Conservation (phyloP, 148 eudicot species). For the Vaccinium vitisidaea region DNA sequence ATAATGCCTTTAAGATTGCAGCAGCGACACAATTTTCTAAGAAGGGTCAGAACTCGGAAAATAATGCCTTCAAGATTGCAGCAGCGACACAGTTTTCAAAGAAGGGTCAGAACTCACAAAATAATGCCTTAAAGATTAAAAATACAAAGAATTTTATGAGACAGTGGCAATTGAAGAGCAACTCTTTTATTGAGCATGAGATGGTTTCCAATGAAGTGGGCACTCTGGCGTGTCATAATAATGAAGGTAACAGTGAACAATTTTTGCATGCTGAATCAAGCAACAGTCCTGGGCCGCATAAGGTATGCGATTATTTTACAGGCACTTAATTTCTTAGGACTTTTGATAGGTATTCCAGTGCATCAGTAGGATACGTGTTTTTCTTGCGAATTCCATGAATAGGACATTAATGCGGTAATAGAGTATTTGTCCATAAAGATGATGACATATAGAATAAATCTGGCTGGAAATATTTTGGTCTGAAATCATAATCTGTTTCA, state of each 20-base stretch:
- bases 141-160: neutral
- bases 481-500: neutral
- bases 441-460: neutral
- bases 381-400: neutral
- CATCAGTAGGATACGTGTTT: neutral
- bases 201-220: neutral
- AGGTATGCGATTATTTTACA: constrained; percentile 4
- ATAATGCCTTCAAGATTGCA: neutral
- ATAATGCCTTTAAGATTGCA: constrained; percentile 17
- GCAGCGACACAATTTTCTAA: constrained; percentile 70
- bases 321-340: neutral
- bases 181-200: constrained; percentile 7
- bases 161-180: constrained; percentile 3
- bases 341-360: neutral
- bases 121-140: neutral
- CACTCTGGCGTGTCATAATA: neutral
- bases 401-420: neutral
- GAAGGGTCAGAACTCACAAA: no score
- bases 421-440: neutral
- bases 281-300: constrained; percentile 1
- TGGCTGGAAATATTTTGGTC: neutral
- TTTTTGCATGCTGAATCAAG: constrained; percentile 4
- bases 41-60: constrained; percentile 22
- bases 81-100: no score
- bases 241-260: constrained; percentile 3